Evolutionary conservation across 768 basidiomycete genomes (phyloP), one percentile per base, ranked within the genome.

Genomic region (Trametes cingulata): DNA sequence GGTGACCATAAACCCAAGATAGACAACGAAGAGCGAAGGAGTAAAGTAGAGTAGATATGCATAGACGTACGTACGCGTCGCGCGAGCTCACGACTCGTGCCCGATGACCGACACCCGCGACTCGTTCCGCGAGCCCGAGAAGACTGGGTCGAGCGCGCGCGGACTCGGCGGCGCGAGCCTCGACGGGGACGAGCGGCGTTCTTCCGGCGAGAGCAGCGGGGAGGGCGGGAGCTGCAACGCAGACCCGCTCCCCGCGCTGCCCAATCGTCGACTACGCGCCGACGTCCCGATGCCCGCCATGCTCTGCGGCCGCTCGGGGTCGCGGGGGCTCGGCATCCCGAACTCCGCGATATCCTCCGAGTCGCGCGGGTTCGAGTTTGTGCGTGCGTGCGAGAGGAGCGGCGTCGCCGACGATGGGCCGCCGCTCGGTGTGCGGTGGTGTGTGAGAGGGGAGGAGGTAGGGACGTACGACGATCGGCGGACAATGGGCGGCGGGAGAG

Each of bases 281-380:
- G 55, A 49, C 15, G 80, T 82, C 13, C 80, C 81, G 9, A 82
- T 62, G 9, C 81, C 81, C 10, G 76, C 76, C 81, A 82, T 80
- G 19, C 78, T 74, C 56, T 41, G 40, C 24, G 58, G 58, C 17
- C 40, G 39, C 6, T 47, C 60, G 0, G 24, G 8, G 24, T 25
- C 50, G 27, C 17, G 43, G 40, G 22, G 56, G 1, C 56, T 49
- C 14, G 60, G 60, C 60, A 63, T 25, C 33, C 61, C 73, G 40
- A 68, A 71, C 55, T 72, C 71, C 1, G 51, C 65, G 22, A 25
- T 4, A n/a, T 67, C 69, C 20, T 54, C 19, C 47, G 49, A 52
- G 33, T 58, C 39, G 22, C 41, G 60, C 42, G 39, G 47, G 51
- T 17, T 29, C 39, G 74, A 73, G 50, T 68, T 61, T 22, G 58